Base-by-base conservation (phyloP, 2,329 filamentous ascomycete species). In the Aspergillus ochraceoroseus region DNA sequence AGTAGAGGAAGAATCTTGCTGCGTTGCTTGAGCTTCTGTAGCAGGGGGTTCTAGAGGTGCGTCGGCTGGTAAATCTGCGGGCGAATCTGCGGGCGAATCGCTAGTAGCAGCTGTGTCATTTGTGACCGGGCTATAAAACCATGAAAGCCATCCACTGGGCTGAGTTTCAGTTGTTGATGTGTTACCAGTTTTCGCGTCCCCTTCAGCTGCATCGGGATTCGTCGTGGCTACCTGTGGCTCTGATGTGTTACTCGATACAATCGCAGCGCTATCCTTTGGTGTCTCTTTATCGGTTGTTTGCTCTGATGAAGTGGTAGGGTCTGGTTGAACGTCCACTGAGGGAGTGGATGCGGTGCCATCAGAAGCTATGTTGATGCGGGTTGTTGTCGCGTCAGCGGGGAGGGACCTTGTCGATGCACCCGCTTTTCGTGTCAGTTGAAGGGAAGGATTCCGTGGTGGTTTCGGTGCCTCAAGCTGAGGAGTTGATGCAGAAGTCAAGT, bases 311-410 rank as follows among this genome's bases (percentile, higher is more conserved):
- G 42, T 28, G 28, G 32, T 15, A 31, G 51, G 30, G 31, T 51
- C 41, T n/a, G 53, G 40, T 12, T 46, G 38, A 14, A 46, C 41
- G 17, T 55, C 51, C 38, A 54, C 37, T 34, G 54, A 44, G 13
- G 58, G 51, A 30, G 58, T 57, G 27, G 59, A 63, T 15, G 57
- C 51, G 20, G 62, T 62, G 31, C 62, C 60, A 46, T 66, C 62
- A 13, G 67, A 70, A 23, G 64, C 65, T 37, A 71, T 65, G 49
- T 72, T 66, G 35, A 72, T 55, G 32, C 58, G 60, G 4, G 70
- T 72, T 11, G 68, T 72, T 12, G 67, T 64, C 33, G 63, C 64
- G 52, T 65, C 57, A 7, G 64, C 66, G 8, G 70, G 70, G 18
- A 70, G 61, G 8, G 70, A 71, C 45, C 69, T 63, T 25, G 57